These are phyloP conservation scores for Talaromyces pinophilus DNA, from an alignment of 2,329 filamentous ascomycete genomes.

Conservation along the genomic window DNA sequence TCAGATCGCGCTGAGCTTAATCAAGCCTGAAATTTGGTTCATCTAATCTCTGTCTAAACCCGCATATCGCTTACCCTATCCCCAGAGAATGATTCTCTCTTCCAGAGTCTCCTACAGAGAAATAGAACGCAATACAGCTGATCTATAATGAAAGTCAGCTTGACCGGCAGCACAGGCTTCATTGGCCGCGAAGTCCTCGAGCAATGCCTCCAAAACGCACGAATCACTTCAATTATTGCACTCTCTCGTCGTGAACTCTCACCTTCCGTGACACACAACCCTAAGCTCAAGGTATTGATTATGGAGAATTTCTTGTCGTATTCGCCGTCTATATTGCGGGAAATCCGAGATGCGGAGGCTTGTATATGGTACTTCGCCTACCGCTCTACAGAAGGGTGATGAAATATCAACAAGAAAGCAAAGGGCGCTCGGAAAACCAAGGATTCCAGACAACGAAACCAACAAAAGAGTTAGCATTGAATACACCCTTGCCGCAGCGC, in stretches of 20 bases:
- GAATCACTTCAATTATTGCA: not conserved
- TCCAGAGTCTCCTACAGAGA: not conserved
- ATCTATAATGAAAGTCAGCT: not conserved
- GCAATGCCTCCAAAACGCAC: not conserved
- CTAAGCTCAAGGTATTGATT: not conserved
- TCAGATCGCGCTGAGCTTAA: conserved; percentile 1
- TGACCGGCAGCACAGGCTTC: not conserved
- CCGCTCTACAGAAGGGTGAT: not conserved
- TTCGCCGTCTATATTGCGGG: not conserved
- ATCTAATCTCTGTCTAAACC: conserved; percentile 5
- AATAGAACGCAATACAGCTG: not conserved
- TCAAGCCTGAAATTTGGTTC: not conserved
- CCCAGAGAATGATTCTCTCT: not conserved
- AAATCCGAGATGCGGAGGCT: not conserved
- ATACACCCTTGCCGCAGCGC: not conserved
- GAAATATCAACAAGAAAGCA: not conserved
- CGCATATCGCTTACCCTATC: not conserved
- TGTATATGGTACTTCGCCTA: not conserved
- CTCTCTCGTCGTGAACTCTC: not conserved
- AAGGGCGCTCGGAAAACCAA: not conserved
- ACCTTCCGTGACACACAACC: not conserved
- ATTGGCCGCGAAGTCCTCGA: not conserved
- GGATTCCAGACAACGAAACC: not conserved
- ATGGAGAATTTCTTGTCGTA: not conserved
- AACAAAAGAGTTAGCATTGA: not conserved